Percentiles rank a stretch among this genome's conserved stretches.
Conservation (phyloP, 139 green algal species). For the Chlamydomonas urium region DNA sequence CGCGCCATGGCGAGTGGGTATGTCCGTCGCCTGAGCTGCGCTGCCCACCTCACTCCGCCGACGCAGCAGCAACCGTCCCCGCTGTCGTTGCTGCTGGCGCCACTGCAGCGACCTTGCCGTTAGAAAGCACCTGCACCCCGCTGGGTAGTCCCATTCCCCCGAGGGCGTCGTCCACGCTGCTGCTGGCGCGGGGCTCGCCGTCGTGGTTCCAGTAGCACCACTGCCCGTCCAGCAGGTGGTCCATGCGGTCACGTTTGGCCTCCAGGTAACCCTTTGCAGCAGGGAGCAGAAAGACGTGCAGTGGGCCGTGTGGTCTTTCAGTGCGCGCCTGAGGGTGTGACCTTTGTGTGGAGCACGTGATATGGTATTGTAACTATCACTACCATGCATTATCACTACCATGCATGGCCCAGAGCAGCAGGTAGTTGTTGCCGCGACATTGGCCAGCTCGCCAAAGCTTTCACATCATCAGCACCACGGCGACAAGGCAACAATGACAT, state of each 20-base stretch:
- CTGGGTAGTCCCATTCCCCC: neutral
- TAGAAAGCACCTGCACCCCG: neutral
- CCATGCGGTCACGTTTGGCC: slow-evolving; percentile 64
- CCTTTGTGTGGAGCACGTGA: neutral
- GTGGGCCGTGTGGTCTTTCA: neutral
- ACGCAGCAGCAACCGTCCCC: neutral
- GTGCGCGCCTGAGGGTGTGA: neutral
- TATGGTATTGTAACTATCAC: neutral
- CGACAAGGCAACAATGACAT: neutral
- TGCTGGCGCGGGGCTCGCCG: neutral
- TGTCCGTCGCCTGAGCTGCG: neutral
- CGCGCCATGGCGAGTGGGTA: too few species aligned
- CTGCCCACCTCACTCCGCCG: neutral
- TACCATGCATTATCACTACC: neutral
- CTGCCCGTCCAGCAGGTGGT: slow-evolving; percentile 46
- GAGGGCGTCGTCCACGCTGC: neutral
- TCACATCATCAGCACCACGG: neutral
- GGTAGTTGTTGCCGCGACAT: too few species aligned
- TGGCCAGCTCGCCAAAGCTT: neutral
- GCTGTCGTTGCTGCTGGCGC: neutral
- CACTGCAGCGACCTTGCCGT: neutral
- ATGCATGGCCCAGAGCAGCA: neutral
- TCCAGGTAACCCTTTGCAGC: slow-evolving; percentile 45
- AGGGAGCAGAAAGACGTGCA: neutral
- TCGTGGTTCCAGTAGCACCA: slow-evolving; percentile 15